Percentiles rank a stretch among this genome's conserved stretches.
Conservation (phyloP, 805 yeast genomes). For the Barnettozyma botsteinii region DNA sequence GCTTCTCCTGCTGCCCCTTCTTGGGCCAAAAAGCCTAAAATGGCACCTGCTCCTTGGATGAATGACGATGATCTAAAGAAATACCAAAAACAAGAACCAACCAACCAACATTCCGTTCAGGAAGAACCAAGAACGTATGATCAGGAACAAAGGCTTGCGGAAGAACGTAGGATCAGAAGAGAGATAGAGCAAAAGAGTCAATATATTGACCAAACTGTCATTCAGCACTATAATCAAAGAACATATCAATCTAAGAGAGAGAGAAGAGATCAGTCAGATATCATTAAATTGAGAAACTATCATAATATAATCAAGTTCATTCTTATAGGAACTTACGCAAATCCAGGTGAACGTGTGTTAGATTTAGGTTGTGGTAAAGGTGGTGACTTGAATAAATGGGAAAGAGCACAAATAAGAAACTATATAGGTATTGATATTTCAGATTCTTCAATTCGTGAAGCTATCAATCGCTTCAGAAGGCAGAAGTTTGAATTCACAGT, state of each 20-base stretch:
- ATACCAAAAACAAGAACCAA: constrained; percentile 1
- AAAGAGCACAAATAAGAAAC: constrained; percentile 62
- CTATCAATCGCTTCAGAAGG: constrained; percentile 64
- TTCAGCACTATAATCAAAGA: constrained; percentile 81
- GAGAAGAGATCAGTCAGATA: constrained; percentile 70
- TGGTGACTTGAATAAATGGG: constrained; percentile 92
- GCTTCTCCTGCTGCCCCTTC: background rate
- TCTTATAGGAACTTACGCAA: constrained; percentile 64
- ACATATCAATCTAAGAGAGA: constrained; percentile 60
- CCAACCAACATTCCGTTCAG: background rate
- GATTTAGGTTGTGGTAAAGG: constrained; percentile 98
- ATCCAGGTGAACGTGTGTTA: constrained; percentile 50
- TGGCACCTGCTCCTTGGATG: constrained; percentile 14
- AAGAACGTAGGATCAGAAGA: constrained; percentile 13
- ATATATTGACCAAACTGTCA: constrained; percentile 55
- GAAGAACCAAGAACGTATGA: constrained; percentile 4
- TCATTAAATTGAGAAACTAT: constrained; percentile 79
- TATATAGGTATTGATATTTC: constrained; percentile 91
- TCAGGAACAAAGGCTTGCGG: constrained; percentile 16
- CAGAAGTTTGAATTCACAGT: constrained; percentile 60
- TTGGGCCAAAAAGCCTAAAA: background rate
- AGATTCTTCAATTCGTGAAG: constrained; percentile 81
- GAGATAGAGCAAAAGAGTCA: constrained; percentile 29
- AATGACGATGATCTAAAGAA: constrained; percentile 10
- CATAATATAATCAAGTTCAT: constrained; percentile 90